A percentile compares a stretch with the other conserved stretches of the same genome.
These are phyloP conservation scores for Exophiala sp. DNA, from an alignment of 2,329 filamentous ascomycete species.

Conservation along the genomic window DNA sequence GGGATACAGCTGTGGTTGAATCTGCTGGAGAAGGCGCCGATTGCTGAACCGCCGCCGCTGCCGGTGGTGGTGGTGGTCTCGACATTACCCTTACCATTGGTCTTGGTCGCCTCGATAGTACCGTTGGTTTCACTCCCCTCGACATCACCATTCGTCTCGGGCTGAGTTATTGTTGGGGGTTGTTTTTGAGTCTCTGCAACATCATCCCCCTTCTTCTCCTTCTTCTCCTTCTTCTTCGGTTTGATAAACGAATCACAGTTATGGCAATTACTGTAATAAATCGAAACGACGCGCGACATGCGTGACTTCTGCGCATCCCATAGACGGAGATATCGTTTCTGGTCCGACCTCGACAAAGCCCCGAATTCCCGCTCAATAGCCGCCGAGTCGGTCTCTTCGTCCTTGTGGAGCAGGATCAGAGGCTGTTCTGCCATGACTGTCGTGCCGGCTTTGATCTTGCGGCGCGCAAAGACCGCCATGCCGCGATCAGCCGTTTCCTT, in stretches of 20 bases:
- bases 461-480: constrained; percentile 20
- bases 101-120: no score
- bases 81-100: no score
- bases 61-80: background rate
- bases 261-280: constrained; percentile 29
- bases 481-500: constrained; percentile 19
- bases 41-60: constrained; percentile 20
- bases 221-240: background rate
- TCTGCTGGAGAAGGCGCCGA: constrained; percentile 20
- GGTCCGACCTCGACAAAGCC: constrained; percentile 5
- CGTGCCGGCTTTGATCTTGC: constrained; percentile 25
- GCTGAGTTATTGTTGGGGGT: background rate
- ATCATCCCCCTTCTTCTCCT: no score
- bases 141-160: no score
- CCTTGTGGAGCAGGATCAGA: constrained; percentile 18
- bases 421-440: constrained; percentile 22
- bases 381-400: constrained; percentile 14
- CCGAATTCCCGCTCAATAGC: constrained; percentile 18
- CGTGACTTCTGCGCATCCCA: constrained; percentile 24
- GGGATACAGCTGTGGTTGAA: constrained; percentile 27
- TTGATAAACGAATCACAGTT: constrained; percentile 18
- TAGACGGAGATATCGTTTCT: constrained; percentile 19
- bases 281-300: constrained; percentile 20
- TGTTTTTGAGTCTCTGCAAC: no score
- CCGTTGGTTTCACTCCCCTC: no score